These are phyloP conservation scores for Conoideocrella luteorostrata DNA, from an alignment of 2,329 filamentous ascomycete genomes.

Conservation along the genomic window DNA sequence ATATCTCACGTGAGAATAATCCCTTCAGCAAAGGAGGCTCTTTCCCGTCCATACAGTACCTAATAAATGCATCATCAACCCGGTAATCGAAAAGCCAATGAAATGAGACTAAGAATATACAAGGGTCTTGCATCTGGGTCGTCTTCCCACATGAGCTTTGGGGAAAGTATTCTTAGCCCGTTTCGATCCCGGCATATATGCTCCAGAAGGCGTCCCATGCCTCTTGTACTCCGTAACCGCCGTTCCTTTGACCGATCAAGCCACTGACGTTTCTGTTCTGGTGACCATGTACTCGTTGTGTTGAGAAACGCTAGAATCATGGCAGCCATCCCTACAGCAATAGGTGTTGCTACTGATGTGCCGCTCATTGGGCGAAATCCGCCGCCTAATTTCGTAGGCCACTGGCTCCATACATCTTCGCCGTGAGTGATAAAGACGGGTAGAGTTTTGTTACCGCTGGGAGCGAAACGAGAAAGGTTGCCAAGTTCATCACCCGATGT, in stretches of 20 bases:
- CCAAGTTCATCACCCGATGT: conserved; percentile 10
- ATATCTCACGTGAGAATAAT: no score
- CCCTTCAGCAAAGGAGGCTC: no score
- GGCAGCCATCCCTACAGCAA: conserved; percentile 11
- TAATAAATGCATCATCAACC: no score
- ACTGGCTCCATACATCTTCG: conserved; percentile 10
- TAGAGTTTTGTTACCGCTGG: conserved; percentile 4
- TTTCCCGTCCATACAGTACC: background rate
- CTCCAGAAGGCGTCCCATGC: conserved; percentile 11
- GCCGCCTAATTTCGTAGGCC: conserved; percentile 8
- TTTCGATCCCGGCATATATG: conserved; percentile 11
- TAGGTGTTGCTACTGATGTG: conserved; percentile 11
- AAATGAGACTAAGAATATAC: background rate
- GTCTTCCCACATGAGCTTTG: conserved; percentile 12
- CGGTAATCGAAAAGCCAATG: background rate
- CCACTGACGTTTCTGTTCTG: conserved; percentile 2
- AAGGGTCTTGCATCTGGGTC: conserved; percentile 1
- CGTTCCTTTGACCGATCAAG: conserved; percentile 9
- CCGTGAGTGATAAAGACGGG: conserved; percentile 10
- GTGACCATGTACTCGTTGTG: conserved; percentile 8
- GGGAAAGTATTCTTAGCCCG: conserved; percentile 9
- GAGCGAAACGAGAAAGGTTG: conserved; percentile 7
- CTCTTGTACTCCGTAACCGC: conserved; percentile 8
- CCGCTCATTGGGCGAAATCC: conserved; percentile 11
- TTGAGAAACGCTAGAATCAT: conserved; percentile 13